Percentiles rank a stretch among this genome's conserved stretches.
Evolutionary conservation across 768 basidiomycete genomes (phyloP).

Genomic region (Fomitopsis pulvina): DNA sequence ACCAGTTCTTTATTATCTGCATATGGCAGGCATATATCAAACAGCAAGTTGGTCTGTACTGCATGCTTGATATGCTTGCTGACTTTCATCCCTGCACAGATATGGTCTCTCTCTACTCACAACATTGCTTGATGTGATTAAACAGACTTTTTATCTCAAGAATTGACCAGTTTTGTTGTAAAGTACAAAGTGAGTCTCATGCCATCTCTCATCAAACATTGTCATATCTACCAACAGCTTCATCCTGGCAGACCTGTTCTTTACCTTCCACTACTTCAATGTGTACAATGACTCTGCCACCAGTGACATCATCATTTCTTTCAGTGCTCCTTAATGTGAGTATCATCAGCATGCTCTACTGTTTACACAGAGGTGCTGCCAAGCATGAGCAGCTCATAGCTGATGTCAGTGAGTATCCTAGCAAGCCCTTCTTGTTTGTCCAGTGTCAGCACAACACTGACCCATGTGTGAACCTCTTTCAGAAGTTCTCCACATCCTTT

Average conservation of each 20-base stretch:
- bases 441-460: conserved; percentile 10
- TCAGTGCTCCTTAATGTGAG: conserved; percentile 28
- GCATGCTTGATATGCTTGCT: background rate
- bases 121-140: conserved; percentile 28
- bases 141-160: conserved; percentile 23
- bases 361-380: conserved; percentile 25
- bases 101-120: conserved; percentile 19
- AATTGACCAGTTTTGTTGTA: conserved; percentile 27
- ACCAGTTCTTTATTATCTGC: conserved; percentile 30
- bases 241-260: conserved; percentile 26
- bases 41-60: conserved; percentile 3
- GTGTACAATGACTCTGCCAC: conserved; percentile 30
- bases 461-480: conserved; percentile 21
- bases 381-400: conserved; percentile 23
- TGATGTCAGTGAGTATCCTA: conserved; percentile 6
- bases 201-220: background rate
- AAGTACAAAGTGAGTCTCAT: conserved; percentile 22
- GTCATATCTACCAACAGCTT: background rate
- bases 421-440: conserved; percentile 14
- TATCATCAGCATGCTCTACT: conserved; percentile 27
- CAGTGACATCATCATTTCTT: conserved; percentile 27
- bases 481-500: conserved; percentile 20
- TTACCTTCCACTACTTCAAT: conserved; percentile 34
- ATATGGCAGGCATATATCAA: conserved; percentile 25
- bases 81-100: background rate